phyloP scores from a whole-genome alignment of 78 protist genomes.

The Anaeramoeba flamelloides region DNA sequence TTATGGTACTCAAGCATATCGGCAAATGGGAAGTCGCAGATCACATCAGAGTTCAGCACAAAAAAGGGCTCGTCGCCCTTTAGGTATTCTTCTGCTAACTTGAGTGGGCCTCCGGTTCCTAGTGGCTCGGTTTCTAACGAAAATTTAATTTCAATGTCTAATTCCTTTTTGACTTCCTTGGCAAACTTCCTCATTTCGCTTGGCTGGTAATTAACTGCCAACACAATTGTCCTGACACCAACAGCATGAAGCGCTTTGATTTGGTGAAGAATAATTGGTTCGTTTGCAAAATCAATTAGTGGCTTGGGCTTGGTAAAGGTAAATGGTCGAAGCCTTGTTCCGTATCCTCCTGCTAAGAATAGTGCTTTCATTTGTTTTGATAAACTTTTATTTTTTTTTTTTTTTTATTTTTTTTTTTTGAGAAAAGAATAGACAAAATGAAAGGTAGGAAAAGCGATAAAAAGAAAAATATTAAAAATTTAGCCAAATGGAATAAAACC shows the following conservation, averaged over 20 bases:
- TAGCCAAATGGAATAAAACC: too few species aligned
- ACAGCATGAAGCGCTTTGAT: conserved; percentile 28
- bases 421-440: not conserved
- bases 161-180: not conserved
- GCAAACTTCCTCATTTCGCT: conserved; percentile 38
- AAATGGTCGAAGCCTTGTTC: conserved; percentile 83
- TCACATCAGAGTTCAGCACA: conserved; percentile 75
- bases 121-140: conserved; percentile 62
- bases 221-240: conserved; percentile 67
- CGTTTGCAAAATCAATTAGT: conserved; percentile 68
- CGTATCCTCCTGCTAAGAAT: conserved; percentile 88
- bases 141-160: conserved; percentile 46
- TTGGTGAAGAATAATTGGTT: conserved; percentile 75
- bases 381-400: too few species aligned
- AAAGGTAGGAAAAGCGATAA: not conserved
- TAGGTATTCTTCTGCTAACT: conserved; percentile 43
- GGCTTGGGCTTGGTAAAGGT: conserved; percentile 85
- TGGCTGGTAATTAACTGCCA: conserved; percentile 75
- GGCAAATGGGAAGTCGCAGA: conserved; percentile 65
- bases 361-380: conserved; percentile 70
- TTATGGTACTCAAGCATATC: conserved; percentile 64
- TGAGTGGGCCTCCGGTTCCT: conserved; percentile 92
- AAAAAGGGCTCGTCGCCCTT: conserved; percentile 56
- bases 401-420: not conserved
- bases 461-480: too few species aligned